Evolutionary conservation across 106 monocot species (phyloP).

Genomic region (Dioscorea zingiberensis): DNA sequence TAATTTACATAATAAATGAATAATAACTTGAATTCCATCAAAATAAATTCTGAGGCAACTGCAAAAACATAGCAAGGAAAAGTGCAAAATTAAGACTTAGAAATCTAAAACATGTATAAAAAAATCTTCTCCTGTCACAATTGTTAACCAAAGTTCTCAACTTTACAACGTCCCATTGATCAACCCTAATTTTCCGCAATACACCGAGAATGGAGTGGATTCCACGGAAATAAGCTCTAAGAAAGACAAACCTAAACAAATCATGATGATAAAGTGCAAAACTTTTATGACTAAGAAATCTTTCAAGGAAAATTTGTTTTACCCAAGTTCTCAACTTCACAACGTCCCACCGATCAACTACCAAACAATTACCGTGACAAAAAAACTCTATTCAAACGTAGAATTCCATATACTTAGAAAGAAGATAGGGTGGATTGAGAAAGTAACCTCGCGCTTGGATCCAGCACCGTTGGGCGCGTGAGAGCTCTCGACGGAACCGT

Average conservation of each 20-base stretch:
- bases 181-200: too few relatives aligned
- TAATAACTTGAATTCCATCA: too few relatives aligned
- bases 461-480: slow-evolving; percentile 2
- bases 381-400: neutral
- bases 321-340: neutral
- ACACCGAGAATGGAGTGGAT: too few relatives aligned
- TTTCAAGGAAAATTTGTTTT: neutral
- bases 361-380: neutral
- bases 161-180: too few relatives aligned
- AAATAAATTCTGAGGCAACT: too few relatives aligned
- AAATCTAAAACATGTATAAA: neutral
- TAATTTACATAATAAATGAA: too few relatives aligned
- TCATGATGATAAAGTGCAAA: too few relatives aligned
- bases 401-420: neutral
- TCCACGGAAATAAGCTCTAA: too few relatives aligned
- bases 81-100: too few relatives aligned
- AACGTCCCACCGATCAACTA: neutral
- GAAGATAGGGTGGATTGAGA: neutral
- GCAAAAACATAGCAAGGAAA: too few relatives aligned
- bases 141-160: too few relatives aligned
- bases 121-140: neutral
- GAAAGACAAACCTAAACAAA: too few relatives aligned
- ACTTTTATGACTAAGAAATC: neutral
- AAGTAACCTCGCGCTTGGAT: slow-evolving; percentile 12
- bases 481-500: slow-evolving; percentile 2